Evolutionary conservation across 257 asterid species (phyloP), one percentile per base, ranked within the genome.

Genomic region (Nicotiana knightiana): DNA sequence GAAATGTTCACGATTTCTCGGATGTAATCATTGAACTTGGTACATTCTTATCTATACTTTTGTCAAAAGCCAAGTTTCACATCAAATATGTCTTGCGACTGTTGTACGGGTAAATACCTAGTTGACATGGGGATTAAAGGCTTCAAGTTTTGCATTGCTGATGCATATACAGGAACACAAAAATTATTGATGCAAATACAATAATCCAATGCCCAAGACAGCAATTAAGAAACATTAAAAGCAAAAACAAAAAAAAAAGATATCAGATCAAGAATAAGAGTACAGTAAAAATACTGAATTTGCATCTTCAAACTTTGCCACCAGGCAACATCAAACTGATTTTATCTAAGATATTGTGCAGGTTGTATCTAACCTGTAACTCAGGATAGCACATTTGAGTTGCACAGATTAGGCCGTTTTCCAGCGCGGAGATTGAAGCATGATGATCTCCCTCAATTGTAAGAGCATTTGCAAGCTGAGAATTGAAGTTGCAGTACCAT

Each of bases 401-500:
- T 68, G 98, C 98, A 90, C 91, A 89, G 35, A 85, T 76, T 76
- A 90, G 88, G 55, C 97, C 99, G 76, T 92, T 93, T 80, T 94
- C 89, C 90, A 94, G 83, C 83, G 93, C 86, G 75, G 87, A 83
- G 85, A 93, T 79, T 55, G 99, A 92, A 81, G 95, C 98, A 71
- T 87, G 87, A 86, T 90, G 93, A 85, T 94, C 98, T 33, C 97
- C 97, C 85, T 96, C 98, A 66, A 94, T 91, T 79, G 92, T 87
- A 66, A 94, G 86, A 85, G 99, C 94, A 91, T 93, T 96, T 61
- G 98, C 99, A 84, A 93, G 92, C 93, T 96, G 99, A 86, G 97
- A 94, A 84, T 84, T 91, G 90, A 96, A 96, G 89, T 96, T 96
- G 93, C 98, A 96, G 81, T 86, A 91, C 99, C 99, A 96, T 80